Conservation (phyloP, 1,139 yeast genomes). For the Suhomyces bokatorum region DNA sequence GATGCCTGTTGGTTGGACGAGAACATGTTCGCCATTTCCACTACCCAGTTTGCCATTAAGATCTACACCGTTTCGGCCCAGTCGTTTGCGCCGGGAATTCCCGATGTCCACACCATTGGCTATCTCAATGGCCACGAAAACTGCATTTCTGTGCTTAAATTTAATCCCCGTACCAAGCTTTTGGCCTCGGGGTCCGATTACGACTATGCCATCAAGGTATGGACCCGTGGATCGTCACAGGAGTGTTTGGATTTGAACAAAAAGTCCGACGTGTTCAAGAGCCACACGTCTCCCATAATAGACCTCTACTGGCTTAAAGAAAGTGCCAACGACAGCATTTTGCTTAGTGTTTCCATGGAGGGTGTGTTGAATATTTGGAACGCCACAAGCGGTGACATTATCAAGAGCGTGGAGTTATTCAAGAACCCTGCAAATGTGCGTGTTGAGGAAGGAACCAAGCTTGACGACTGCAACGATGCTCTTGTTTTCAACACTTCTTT, state of each 20-base stretch:
- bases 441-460: slow-evolving; percentile 24
- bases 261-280: slow-evolving; percentile 17
- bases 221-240: slow-evolving; percentile 65
- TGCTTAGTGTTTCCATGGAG: slow-evolving; percentile 58
- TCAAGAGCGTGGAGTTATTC: slow-evolving; percentile 29
- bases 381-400: slow-evolving; percentile 38
- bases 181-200: slow-evolving; percentile 72
- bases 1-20: slow-evolving; percentile 70
- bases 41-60: slow-evolving; percentile 54
- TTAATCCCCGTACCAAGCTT: slow-evolving; percentile 51
- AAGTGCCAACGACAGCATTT: slow-evolving; percentile 23
- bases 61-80: slow-evolving; percentile 50
- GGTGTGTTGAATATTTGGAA: slow-evolving; percentile 75
- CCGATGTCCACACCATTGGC: slow-evolving; percentile 50
- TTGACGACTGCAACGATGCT: slow-evolving; percentile 39
- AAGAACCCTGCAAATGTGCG: slow-evolving; percentile 25
- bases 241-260: slow-evolving; percentile 35
- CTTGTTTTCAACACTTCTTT: slow-evolving; percentile 56
- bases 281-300: slow-evolving; percentile 58
- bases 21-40: slow-evolving; percentile 69
- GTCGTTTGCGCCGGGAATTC: slow-evolving; percentile 16
- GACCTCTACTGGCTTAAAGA: slow-evolving; percentile 51
- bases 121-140: slow-evolving; percentile 68
- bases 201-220: slow-evolving; percentile 67
- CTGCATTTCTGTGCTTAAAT: slow-evolving; percentile 56